Evolutionary conservation across 345 rosid genomes (phyloP).

Genomic region (Eucalyptus shirleyi): DNA sequence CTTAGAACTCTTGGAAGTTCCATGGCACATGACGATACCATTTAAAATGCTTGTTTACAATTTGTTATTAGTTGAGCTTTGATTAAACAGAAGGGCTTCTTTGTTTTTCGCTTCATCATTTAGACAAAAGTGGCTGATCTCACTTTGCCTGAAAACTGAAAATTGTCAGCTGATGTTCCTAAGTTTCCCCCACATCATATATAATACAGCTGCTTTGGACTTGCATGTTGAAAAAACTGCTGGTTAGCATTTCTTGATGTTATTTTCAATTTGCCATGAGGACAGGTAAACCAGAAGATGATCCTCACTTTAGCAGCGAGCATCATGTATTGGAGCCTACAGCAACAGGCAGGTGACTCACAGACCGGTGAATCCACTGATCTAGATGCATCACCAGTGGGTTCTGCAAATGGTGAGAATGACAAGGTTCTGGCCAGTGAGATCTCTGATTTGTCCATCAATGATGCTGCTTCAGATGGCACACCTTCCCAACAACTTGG

Average conservation of each 20-base stretch:
- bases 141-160: background rate
- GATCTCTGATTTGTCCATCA: slow-evolving; percentile 9
- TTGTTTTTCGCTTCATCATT: background rate
- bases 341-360: slow-evolving; percentile 26
- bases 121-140: background rate
- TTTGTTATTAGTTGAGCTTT: background rate
- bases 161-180: background rate
- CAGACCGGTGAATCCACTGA: slow-evolving; percentile 2
- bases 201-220: background rate
- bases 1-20: background rate
- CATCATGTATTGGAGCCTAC: slow-evolving; percentile 96
- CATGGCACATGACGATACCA: background rate
- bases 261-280: background rate
- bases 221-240: background rate
- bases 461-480: background rate
- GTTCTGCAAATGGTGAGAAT: slow-evolving; percentile 1
- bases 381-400: background rate
- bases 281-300: slow-evolving; percentile 97
- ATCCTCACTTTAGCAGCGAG: slow-evolving; percentile 80
- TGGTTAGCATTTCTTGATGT: background rate
- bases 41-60: background rate
- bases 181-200: background rate
- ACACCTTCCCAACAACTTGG: background rate
- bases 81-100: background rate
- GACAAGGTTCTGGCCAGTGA: slow-evolving; percentile 12